Evolutionary conservation across 2,329 filamentous ascomycete genomes (phyloP), one percentile per base, ranked within the genome.

Genomic region (Aspergillus neoniger): DNA sequence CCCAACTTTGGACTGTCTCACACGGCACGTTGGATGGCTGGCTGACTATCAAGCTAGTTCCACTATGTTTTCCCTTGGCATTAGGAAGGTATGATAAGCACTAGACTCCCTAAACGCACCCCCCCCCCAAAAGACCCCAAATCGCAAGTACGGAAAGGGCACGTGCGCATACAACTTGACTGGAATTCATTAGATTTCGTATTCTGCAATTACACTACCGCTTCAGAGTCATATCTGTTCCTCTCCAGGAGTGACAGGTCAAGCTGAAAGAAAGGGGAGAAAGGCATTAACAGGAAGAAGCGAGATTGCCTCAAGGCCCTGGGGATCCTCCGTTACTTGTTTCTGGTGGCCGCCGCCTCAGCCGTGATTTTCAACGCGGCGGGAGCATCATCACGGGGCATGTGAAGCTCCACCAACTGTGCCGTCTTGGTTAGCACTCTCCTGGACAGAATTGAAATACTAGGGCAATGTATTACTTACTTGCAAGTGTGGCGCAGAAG

Each of bases 331-430:
- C 12, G 25, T 63, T 71, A 70, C 53, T 65, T 66, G 73, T 93
- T 94, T 54, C 82, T 86, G 77, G 79, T 86, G 5, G 90, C 90
- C 49, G 87, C 88, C 5, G 88, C 87, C 74, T 89, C 83, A 0
- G 90, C 89, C 21, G 90, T 91, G 70, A 87, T 77, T 69, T 88
- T 85, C 67, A 96, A 75, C 5, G 86, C 86, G 51, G 82, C 80
- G 0, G 91, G 91, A 12, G 91, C 91, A 76, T 96, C 91, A 62
- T 92, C 84, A 76, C 85, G 89, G 9, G 87, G 88, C 86, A 96
- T 91, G 70, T 91, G 88, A 53, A 96, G 70, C 80, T 96, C 92
- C 44, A 96, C 91, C 72, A 96, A 87, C 74, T 92, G 82, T 50
- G 9, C 17, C 17, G 25, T 36, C 80, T 44, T 23, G 50, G 57